Evolutionary conservation across 140 eudicot species (phyloP).

Genomic region (Flaveria floridana): DNA sequence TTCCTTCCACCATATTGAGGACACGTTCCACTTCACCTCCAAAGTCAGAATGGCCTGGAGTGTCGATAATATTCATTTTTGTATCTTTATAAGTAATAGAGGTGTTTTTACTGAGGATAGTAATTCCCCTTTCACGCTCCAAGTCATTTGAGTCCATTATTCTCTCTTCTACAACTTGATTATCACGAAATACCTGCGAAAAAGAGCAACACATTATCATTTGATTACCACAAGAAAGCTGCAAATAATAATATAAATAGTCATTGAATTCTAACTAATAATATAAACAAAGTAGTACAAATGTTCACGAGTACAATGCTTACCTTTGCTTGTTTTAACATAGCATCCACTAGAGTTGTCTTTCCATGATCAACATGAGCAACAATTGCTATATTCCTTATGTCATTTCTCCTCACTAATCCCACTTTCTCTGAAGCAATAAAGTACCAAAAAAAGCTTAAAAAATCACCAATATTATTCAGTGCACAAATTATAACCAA

Average conservation of each 20-base stretch:
- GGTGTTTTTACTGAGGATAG: conserved; percentile 89
- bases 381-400: conserved; percentile 85
- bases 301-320: neutral
- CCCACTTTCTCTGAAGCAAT: conserved; percentile 52
- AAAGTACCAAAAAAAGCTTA: conserved; percentile 1
- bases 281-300: neutral
- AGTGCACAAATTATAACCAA: neutral
- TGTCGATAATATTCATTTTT: conserved; percentile 80
- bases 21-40: conserved; percentile 97
- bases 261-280: neutral
- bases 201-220: neutral
- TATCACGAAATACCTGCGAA: conserved; percentile 86
- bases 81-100: conserved; percentile 75
- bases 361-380: conserved; percentile 98
- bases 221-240: neutral
- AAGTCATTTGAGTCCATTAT: conserved; percentile 95
- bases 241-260: neutral
- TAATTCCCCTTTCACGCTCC: conserved; percentile 93
- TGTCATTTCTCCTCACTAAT: conserved; percentile 66
- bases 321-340: conserved; percentile 92
- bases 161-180: conserved; percentile 84
- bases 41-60: conserved; percentile 95
- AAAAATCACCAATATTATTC: neutral
- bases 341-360: conserved; percentile 86
- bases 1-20: conserved; percentile 92